Percentiles rank a stretch among this genome's conserved stretches.
These are phyloP conservation scores for Paracamarosporium sp. DNA, from an alignment of 2,329 filamentous ascomycete species.

Conservation along the genomic window DNA sequence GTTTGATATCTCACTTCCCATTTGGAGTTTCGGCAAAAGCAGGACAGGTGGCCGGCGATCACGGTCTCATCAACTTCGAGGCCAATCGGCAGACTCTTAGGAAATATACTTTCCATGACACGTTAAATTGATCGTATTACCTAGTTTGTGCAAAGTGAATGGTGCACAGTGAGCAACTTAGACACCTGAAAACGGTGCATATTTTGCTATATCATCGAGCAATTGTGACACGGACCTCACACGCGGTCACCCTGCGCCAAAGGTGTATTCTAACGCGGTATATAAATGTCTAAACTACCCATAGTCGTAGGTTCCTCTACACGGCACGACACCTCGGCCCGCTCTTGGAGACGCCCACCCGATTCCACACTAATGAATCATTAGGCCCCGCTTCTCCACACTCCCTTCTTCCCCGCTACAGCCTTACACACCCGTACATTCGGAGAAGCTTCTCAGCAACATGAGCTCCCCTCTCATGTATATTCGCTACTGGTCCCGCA, in stretches of 20 bases:
- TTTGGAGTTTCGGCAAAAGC: slow-evolving; percentile 14
- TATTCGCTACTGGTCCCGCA: neutral
- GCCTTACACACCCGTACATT: neutral
- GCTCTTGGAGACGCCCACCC: neutral
- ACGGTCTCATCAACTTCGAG: neutral
- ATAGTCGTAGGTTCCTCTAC: neutral
- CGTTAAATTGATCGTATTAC: neutral
- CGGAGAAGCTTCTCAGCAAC: neutral
- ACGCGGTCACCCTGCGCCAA: neutral
- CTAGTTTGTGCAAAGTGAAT: neutral
- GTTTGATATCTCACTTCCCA: slow-evolving; percentile 2
- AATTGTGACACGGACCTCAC: neutral
- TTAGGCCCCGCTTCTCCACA: slow-evolving; percentile 11
- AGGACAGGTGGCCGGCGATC: neutral
- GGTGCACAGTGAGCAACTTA: neutral
- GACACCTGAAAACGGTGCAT: neutral
- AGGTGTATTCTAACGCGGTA: neutral
- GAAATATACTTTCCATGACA: neutral
- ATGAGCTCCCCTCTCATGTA: neutral
- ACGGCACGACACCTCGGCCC: neutral
- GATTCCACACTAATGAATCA: slow-evolving; percentile 18
- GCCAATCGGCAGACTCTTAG: neutral
- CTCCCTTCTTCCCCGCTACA: slow-evolving; percentile 3
- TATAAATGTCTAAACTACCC: neutral
- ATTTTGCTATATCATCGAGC: neutral